phyloP scores from a whole-genome alignment of 225 moss, liverwort and hornwort species.

The Pleurozium schreberi region DNA sequence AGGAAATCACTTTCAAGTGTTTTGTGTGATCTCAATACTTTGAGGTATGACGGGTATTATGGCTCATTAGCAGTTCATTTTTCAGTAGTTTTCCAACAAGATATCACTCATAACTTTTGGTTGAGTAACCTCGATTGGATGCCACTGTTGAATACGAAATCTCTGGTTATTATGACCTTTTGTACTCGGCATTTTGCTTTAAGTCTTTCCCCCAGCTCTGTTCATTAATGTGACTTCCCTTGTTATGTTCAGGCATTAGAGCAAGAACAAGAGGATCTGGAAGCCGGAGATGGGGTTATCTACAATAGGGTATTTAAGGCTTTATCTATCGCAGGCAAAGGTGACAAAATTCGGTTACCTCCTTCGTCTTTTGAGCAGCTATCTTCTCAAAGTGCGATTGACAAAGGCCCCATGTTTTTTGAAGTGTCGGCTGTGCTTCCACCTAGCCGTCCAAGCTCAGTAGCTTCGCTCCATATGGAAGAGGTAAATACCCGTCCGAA shows the following conservation, averaged over 20 bases:
- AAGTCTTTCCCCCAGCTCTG: neutral
- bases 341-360: constrained; percentile 88
- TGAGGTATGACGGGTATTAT: neutral
- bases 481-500: neutral
- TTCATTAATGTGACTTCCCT: neutral
- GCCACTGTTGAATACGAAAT: neutral
- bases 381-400: constrained; percentile 76
- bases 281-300: constrained; percentile 76
- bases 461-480: neutral
- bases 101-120: neutral
- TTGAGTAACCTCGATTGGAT: neutral
- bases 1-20: neutral
- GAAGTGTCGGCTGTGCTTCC: constrained; percentile 49
- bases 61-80: neutral
- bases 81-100: neutral
- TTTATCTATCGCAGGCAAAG: constrained; percentile 37
- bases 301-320: constrained; percentile 56
- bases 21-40: neutral
- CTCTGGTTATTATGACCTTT: neutral
- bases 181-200: neutral
- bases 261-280: constrained; percentile 60
- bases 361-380: constrained; percentile 73
- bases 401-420: constrained; percentile 97
- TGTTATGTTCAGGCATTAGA: constrained; percentile 46
- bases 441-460: neutral